Evolutionary conservation across 2,329 filamentous ascomycete genomes (phyloP), one percentile per base, ranked within the genome.

Genomic region (Tothia fuscella): DNA sequence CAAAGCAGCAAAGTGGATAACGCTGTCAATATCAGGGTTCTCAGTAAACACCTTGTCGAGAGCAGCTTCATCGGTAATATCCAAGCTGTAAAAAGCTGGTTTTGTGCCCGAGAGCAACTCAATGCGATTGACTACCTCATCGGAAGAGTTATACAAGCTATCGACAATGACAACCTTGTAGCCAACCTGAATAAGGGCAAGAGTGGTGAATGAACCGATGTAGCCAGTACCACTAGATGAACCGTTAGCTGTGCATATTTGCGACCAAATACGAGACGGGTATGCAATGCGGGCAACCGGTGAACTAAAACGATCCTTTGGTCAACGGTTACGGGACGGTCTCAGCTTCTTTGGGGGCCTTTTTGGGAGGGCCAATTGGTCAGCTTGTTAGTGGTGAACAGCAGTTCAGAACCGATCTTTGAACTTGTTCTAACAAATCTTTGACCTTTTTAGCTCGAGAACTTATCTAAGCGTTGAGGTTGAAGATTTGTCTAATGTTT

Each of bases 131-230:
- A 98, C 66, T 50, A 83, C 85, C 56, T 94, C 88, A 56, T 80
- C 72, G 47, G 84, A 94, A 37, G 91, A 95, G 68, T 98, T 98
- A 80, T 93, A 94, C 51, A 96, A 76, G 66, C 79, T 96, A 70
- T 98, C 91, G 51, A 91, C 80, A 50, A 98, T 86, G 61, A 98
- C 82, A 49, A 98, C 91, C 62, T 96, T 80, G 74, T 96, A 96
- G 62, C 80, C 88, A 57, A 91, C 83, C 59, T 95, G 74, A 52
- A 98, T 84, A 20, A 98, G 83, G 41, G 87, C 81, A 39, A 98
- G 79, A 43, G 84, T 72, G 47, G 91, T 98, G 72, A 96, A 96
- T 38, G 89, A 96, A 61, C 91, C 91, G 65, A 98, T 98, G 73
- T 98, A 98, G 69, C 91, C 91, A 50, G 88, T 94, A 58, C 91